phyloP scores from a whole-genome alignment of 371 early-diverging fungal species.

The Choanephora cucurbitarum region DNA sequence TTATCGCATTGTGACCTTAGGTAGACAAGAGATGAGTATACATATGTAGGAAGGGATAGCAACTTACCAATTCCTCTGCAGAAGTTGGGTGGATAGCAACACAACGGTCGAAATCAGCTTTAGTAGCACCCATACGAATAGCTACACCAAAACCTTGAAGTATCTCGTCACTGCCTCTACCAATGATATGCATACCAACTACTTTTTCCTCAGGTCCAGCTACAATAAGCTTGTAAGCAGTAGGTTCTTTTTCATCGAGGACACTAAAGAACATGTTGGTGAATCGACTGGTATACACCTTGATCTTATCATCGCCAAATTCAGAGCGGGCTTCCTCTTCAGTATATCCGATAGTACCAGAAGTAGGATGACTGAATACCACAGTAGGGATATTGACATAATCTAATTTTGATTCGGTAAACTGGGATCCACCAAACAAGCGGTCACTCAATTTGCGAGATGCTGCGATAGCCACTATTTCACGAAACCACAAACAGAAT shows the following conservation, averaged over 20 bases:
- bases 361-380: conserved; percentile 94
- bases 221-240: conserved; percentile 88
- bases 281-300: conserved; percentile 85
- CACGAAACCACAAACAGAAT: conserved; percentile 1
- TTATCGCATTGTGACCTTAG: conserved; percentile 19
- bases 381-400: conserved; percentile 95
- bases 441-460: conserved; percentile 93
- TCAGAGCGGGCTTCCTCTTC: conserved; percentile 79
- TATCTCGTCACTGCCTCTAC: conserved; percentile 92
- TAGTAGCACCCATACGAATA: conserved; percentile 92
- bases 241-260: conserved; percentile 85
- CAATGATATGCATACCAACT: conserved; percentile 95
- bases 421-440: conserved; percentile 76
- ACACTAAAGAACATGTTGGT: conserved; percentile 91
- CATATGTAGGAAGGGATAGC: conserved; percentile 20
- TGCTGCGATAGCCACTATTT: conserved; percentile 90
- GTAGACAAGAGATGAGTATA: neutral
- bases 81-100: conserved; percentile 98
- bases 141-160: conserved; percentile 90
- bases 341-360: conserved; percentile 88
- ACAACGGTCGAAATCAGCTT: conserved; percentile 90
- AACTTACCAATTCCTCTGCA: conserved; percentile 75
- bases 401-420: conserved; percentile 78
- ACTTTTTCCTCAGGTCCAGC: conserved; percentile 89
- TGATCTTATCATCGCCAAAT: conserved; percentile 80